A percentile compares a stretch with the other conserved stretches of the same genome.
Evolutionary conservation across 169 alveolate species (phyloP).

Genomic region (Cryptosporidium viatorum): DNA sequence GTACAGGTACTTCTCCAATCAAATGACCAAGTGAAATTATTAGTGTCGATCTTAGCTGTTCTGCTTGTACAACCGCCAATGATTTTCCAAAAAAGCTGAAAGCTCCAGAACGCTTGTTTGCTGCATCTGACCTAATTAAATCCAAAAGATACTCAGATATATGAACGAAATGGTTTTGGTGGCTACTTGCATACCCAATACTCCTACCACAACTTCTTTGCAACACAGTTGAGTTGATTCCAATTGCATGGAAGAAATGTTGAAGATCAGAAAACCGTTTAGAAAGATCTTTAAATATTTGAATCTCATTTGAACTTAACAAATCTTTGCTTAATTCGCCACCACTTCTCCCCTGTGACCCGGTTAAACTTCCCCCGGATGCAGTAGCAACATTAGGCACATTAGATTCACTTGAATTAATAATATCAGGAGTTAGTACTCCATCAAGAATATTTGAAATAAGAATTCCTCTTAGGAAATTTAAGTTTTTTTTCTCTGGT

Average conservation of each 20-base stretch:
- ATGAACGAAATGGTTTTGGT: slow-evolving; percentile 21
- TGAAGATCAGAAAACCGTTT: slow-evolving; percentile 33
- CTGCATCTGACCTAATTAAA: slow-evolving; percentile 77
- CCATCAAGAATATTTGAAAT: slow-evolving; percentile 51
- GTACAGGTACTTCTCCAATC: slow-evolving; percentile 35
- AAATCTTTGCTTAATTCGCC: slow-evolving; percentile 17
- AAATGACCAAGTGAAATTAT: slow-evolving; percentile 60
- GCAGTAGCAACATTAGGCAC: background rate
- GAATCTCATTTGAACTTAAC: slow-evolving; percentile 24
- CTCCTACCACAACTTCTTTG: slow-evolving; percentile 71
- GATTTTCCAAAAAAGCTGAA: slow-evolving; percentile 82
- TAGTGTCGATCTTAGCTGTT: slow-evolving; percentile 78
- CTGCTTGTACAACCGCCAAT: slow-evolving; percentile 78
- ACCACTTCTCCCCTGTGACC: background rate
- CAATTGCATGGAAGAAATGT: slow-evolving; percentile 65
- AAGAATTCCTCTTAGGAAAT: slow-evolving; percentile 12
- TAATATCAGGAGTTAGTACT: slow-evolving; percentile 44
- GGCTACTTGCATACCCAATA: slow-evolving; percentile 56
- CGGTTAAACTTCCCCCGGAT: background rate
- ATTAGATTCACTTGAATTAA: slow-evolving; percentile 31
- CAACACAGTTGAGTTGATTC: slow-evolving; percentile 11
- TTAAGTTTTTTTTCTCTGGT: background rate
- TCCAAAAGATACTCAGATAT: slow-evolving; percentile 61
- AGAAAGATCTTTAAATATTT: slow-evolving; percentile 12
- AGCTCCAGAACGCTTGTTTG: slow-evolving; percentile 79